These are phyloP conservation scores for Ophiocordyceps sinensis DNA, from an alignment of 2,329 filamentous ascomycete species.

Conservation along the genomic window DNA sequence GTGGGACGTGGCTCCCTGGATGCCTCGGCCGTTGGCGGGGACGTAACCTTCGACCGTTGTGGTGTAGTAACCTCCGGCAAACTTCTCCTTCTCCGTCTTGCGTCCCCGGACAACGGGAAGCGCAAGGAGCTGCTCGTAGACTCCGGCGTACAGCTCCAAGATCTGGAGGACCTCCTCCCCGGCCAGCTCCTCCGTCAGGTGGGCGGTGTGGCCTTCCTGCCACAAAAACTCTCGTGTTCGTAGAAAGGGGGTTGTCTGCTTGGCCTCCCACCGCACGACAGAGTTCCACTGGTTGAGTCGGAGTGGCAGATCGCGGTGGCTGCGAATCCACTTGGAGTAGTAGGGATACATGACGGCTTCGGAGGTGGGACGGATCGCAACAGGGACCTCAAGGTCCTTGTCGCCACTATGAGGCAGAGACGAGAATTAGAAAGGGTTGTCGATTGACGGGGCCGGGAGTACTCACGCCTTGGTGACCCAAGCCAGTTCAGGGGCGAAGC, in stretches of 20 bases:
- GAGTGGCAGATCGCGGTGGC: conserved; percentile 85
- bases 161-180: conserved; percentile 83
- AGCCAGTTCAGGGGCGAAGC: conserved; percentile 87
- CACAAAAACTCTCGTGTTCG: conserved; percentile 91
- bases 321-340: conserved; percentile 94
- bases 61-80: conserved; percentile 91
- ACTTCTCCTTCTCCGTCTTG: conserved; percentile 98
- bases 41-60: conserved; percentile 97
- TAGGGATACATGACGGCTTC: conserved; percentile 88
- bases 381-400: conserved; percentile 73
- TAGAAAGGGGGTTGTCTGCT: conserved; percentile 78
- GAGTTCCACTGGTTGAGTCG: conserved; percentile 98
- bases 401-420: conserved; percentile 50
- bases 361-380: conserved; percentile 53
- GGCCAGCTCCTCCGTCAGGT: conserved; percentile 70
- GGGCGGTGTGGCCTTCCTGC: conserved; percentile 91
- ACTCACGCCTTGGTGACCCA: conserved; percentile 75
- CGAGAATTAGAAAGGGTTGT: not conserved
- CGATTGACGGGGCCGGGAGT: not conserved
- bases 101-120: conserved; percentile 85
- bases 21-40: conserved; percentile 85
- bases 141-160: conserved; percentile 77
- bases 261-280: conserved; percentile 86
- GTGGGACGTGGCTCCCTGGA: conserved; percentile 92
- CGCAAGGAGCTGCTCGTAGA: conserved; percentile 88